phyloP scores from a whole-genome alignment of 805 yeast genomes.

The Nakazawaea anatomiae region DNA sequence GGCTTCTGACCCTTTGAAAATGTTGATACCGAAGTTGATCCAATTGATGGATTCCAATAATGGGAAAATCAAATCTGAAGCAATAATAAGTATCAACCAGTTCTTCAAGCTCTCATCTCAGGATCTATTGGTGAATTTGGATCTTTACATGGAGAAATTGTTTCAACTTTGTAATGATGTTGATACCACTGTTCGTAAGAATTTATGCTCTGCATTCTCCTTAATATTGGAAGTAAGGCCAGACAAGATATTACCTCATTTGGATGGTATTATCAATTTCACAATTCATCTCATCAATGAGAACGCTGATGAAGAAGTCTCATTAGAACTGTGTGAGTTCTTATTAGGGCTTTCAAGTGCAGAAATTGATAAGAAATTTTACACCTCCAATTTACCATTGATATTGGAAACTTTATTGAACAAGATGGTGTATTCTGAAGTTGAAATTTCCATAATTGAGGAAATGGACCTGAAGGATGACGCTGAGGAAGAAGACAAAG shows the following conservation, averaged over 20 bases:
- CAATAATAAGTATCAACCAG: constrained; percentile 71
- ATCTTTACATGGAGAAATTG: constrained; percentile 55
- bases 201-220: constrained; percentile 73
- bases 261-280: constrained; percentile 81
- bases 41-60: constrained; percentile 36
- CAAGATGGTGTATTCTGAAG: constrained; percentile 85
- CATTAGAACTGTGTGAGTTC: constrained; percentile 92
- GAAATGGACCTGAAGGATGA: constrained; percentile 68
- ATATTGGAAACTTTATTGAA: constrained; percentile 74
- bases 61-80: constrained; percentile 50
- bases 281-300: constrained; percentile 72
- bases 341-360: constrained; percentile 68
- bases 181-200: constrained; percentile 55
- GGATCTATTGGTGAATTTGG: constrained; percentile 56
- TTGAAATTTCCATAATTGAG: constrained; percentile 62
- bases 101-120: constrained; percentile 68
- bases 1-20: constrained; percentile 62
- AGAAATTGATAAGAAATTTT: constrained; percentile 46
- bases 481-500: constrained; percentile 71
- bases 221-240: constrained; percentile 70
- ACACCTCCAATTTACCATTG: constrained; percentile 50
- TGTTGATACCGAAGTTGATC: constrained; percentile 61
- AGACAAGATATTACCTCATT: constrained; percentile 71
- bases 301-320: constrained; percentile 57
- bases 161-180: constrained; percentile 65